Evolutionary conservation across 495 filamentous ascomycete genomes (phyloP).

Genomic region (Trichoderma virens): DNA sequence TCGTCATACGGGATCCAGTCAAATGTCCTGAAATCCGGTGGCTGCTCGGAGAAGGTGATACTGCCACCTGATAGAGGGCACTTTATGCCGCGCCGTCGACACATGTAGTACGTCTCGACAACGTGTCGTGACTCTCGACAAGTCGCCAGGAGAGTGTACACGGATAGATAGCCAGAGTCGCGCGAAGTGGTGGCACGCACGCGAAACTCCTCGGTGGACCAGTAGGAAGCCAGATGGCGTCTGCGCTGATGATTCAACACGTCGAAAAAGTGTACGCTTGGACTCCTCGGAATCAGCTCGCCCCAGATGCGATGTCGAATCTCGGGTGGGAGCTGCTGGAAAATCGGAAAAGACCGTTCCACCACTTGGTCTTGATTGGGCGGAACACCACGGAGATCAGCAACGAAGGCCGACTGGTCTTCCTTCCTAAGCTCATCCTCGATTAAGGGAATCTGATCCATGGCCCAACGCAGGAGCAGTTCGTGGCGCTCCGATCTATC

Average conservation of each 20-base stretch:
- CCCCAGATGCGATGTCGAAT: neutral
- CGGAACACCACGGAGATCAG: too few relatives aligned
- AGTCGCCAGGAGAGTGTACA: neutral
- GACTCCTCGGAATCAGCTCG: neutral
- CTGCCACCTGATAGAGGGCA: neutral
- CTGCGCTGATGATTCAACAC: neutral
- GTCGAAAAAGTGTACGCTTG: slow-evolving; percentile 3
- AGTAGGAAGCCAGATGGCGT: neutral
- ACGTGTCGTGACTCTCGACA: neutral
- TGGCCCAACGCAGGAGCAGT: neutral
- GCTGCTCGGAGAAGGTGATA: neutral
- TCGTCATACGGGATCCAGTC: neutral
- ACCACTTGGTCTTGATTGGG: too few relatives aligned
- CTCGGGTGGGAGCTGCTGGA: neutral
- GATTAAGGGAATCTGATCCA: slow-evolving; percentile 6
- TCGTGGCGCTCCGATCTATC: neutral
- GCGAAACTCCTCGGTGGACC: neutral
- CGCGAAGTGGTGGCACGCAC: neutral
- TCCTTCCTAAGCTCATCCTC: neutral
- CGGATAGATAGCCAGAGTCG: neutral
- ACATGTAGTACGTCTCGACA: neutral
- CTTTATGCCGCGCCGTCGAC: neutral
- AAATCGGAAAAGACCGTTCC: neutral
- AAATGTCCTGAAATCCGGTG: neutral
- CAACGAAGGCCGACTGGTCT: too few relatives aligned